phyloP scores from a whole-genome alignment of 1,139 yeast genomes.

The Suhomyces coccinellae region DNA sequence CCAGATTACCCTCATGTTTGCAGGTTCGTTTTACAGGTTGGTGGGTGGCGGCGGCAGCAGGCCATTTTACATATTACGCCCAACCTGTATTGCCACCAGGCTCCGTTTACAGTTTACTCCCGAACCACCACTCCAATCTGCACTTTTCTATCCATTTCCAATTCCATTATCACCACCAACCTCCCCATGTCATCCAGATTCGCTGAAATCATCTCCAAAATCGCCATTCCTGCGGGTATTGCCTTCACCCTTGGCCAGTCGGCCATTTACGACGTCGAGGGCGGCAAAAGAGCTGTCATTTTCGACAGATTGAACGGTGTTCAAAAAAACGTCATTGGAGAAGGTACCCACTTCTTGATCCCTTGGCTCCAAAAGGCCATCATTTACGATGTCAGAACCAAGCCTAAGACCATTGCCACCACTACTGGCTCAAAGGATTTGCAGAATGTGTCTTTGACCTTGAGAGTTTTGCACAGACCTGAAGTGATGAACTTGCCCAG shows the following conservation, averaged over 20 bases:
- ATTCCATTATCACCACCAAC: not conserved
- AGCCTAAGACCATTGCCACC: slow-evolving; percentile 89
- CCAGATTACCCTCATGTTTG: no score
- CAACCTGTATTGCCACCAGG: slow-evolving; percentile 1
- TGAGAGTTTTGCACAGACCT: slow-evolving; percentile 93
- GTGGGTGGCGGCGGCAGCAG: no score
- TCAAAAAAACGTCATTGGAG: slow-evolving; percentile 82
- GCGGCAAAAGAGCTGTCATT: slow-evolving; percentile 94
- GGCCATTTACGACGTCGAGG: slow-evolving; percentile 88
- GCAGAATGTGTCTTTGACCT: slow-evolving; percentile 91
- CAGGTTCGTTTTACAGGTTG: not conserved
- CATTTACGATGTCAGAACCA: slow-evolving; percentile 85
- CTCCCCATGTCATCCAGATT: slow-evolving; percentile 39
- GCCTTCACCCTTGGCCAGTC: slow-evolving; percentile 67
- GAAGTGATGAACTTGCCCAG: slow-evolving; percentile 78
- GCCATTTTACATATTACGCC: not conserved
- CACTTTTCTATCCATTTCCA: not conserved
- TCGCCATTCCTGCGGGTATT: slow-evolving; percentile 72
- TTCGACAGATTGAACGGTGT: slow-evolving; percentile 93
- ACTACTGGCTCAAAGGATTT: slow-evolving; percentile 97
- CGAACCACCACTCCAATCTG: not conserved
- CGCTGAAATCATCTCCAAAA: slow-evolving; percentile 41
- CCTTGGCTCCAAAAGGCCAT: slow-evolving; percentile 97
- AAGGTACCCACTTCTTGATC: slow-evolving; percentile 91
- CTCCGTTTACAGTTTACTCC: slow-evolving; percentile 3